phyloP scores from a whole-genome alignment of 306 rosid species.

The Vicia villosa region DNA sequence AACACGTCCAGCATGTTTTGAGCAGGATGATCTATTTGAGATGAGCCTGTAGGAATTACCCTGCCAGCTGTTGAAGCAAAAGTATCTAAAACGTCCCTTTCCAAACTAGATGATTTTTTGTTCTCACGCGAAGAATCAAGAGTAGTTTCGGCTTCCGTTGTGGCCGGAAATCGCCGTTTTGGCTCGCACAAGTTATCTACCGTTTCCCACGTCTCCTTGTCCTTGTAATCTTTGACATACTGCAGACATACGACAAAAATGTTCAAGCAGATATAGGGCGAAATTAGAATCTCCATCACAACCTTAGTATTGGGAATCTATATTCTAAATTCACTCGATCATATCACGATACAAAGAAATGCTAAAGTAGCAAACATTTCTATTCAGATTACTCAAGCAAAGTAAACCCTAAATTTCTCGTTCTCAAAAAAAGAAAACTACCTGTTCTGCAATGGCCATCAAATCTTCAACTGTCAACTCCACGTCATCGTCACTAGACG shows the following conservation, averaged over 20 bases:
- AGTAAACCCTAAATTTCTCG: not conserved
- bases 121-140: slow-evolving; percentile 36
- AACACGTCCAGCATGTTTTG: slow-evolving; percentile 78
- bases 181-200: slow-evolving; percentile 40
- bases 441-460: slow-evolving; percentile 77
- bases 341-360: slow-evolving; percentile 14
- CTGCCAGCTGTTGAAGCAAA: slow-evolving; percentile 39
- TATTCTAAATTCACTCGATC: not conserved
- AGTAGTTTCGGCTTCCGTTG: slow-evolving; percentile 36
- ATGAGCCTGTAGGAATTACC: slow-evolving; percentile 31
- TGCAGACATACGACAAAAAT: slow-evolving; percentile 40
- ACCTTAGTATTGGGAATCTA: slow-evolving; percentile 18
- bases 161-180: slow-evolving; percentile 31
- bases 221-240: slow-evolving; percentile 59
- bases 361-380: not conserved
- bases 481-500: slow-evolving; percentile 45
- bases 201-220: slow-evolving; percentile 34
- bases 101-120: slow-evolving; percentile 31
- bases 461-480: slow-evolving; percentile 75
- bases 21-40: slow-evolving; percentile 63
- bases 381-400: slow-evolving; percentile 23
- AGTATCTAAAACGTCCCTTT: slow-evolving; percentile 32
- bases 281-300: slow-evolving; percentile 8
- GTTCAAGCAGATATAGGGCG: not conserved
- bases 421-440: slow-evolving; percentile 38